A percentile compares a stretch with the other conserved stretches of the same genome.
These are phyloP conservation scores for Cryphonectria parasitica DNA, from an alignment of 2,329 filamentous ascomycete genomes.

Conservation along the genomic window DNA sequence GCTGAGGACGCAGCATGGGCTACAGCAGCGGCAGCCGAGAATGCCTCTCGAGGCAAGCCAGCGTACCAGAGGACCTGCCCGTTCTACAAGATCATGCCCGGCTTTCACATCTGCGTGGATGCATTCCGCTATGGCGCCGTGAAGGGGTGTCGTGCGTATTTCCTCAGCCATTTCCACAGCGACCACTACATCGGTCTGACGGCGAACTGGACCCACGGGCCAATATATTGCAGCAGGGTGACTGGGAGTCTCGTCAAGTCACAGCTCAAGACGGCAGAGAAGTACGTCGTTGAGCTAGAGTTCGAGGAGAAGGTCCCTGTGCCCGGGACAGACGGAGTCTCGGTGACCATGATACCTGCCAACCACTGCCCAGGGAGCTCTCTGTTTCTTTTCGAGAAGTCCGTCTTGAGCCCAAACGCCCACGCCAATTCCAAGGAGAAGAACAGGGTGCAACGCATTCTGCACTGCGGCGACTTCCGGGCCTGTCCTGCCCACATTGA, in stretches of 20 bases:
- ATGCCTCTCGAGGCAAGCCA: slow-evolving; percentile 78
- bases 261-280: slow-evolving; percentile 82
- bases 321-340: slow-evolving; percentile 78
- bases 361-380: slow-evolving; percentile 98
- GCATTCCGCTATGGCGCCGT: slow-evolving; percentile 95
- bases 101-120: slow-evolving; percentile 90
- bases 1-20: slow-evolving; percentile 92
- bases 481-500: slow-evolving; percentile 83
- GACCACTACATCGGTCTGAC: slow-evolving; percentile 95
- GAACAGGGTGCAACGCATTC: slow-evolving; percentile 73
- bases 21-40: slow-evolving; percentile 78
- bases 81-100: slow-evolving; percentile 98
- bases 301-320: slow-evolving; percentile 82
- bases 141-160: slow-evolving; percentile 90
- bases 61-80: slow-evolving; percentile 90
- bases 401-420: slow-evolving; percentile 46
- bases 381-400: slow-evolving; percentile 89
- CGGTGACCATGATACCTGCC: slow-evolving; percentile 91
- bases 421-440: slow-evolving; percentile 46
- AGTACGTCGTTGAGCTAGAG: slow-evolving; percentile 83
- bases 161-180: slow-evolving; percentile 96
- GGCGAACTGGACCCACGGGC: slow-evolving; percentile 86
- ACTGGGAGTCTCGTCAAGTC: slow-evolving; percentile 88
- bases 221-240: slow-evolving; percentile 93
- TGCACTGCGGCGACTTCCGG: slow-evolving; percentile 96